Evolutionary conservation across 1,284 basidiomycete species (phyloP), one percentile per base, ranked within the genome.

Genomic region (Trichosporon asahii): DNA sequence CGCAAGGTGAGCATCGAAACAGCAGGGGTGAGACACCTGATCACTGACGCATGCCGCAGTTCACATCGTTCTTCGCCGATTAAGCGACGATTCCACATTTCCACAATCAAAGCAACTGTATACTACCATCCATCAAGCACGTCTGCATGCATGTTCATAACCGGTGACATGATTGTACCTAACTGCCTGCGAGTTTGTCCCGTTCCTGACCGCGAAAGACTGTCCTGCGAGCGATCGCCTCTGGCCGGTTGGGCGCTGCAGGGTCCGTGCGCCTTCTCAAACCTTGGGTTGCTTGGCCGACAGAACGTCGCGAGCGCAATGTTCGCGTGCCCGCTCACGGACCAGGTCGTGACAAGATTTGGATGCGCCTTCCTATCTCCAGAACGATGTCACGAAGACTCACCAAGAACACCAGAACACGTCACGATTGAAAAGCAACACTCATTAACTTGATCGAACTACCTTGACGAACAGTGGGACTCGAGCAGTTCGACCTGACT

Each of bases 1-100:
- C 70, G 66, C 18, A 66, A 68, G 67, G 70, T 71, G 64, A 64
- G 67, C 53, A 21, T 7, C 25, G 21, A 29, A 27, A 27, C 25
- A 11, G 12, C 5, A 49, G 64, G 37, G 37, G 12, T 5, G 3
- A 25, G 2, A n/a, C 23, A 14, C 3, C n/a, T 25, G 29, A 9
- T n/a, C 2, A 33, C 57, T 61, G n/a, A 61, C 57, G 29, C 44
- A 21, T 25, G 14, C 27, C 18, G 12, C 65, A 66, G 65, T 66
- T 66, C 31, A 49, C 44, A 18, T 66, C 65, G 5, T 53, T 66
- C 46, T 66, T 66, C 29, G 46, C 29, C 44, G 65, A 66, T 14
- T 66, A 37, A 65, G 15, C 18, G 4, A 29, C 57, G n/a, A n/a
- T n/a, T n/a, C n/a, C n/a, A n/a, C 49, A 21, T 23, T 53, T 25